Percentiles rank a stretch among this genome's conserved stretches.
These are phyloP conservation scores for Plasmopara muralis DNA, from an alignment of 352 stramenopile species.

Conservation along the genomic window DNA sequence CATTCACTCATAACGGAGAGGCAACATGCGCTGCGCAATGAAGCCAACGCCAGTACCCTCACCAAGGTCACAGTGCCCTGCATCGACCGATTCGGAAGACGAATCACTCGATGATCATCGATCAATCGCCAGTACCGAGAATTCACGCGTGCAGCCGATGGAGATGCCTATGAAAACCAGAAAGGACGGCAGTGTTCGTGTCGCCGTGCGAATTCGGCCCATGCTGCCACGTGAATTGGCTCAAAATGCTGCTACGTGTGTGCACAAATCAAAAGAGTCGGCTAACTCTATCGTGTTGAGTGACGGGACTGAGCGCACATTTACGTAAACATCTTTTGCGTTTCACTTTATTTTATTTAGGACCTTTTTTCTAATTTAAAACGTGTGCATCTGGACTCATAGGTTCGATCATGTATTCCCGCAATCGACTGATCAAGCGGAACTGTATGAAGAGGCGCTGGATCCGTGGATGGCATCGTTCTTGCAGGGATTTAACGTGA, in stretches of 20 bases:
- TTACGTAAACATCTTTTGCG: conserved; percentile 37
- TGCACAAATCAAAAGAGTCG: conserved; percentile 30
- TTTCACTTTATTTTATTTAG: conserved; percentile 3
- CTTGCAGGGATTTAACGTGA: conserved; percentile 86
- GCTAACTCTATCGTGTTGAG: conserved; percentile 31
- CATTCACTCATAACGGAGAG: conserved; percentile 10
- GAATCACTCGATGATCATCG: conserved; percentile 17
- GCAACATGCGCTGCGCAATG: conserved; percentile 8
- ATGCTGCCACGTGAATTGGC: conserved; percentile 72
- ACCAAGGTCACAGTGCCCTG: neutral
- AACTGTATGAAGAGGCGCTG: conserved; percentile 67
- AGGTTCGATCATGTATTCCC: conserved; percentile 84
- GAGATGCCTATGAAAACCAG: conserved; percentile 13
- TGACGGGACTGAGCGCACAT: conserved; percentile 35
- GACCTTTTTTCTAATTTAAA: neutral
- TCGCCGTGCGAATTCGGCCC: conserved; percentile 74
- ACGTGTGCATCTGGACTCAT: conserved; percentile 1
- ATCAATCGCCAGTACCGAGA: conserved; percentile 11
- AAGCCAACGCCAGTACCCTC: conserved; percentile 7
- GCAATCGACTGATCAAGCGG: conserved; percentile 40
- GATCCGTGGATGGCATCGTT: conserved; percentile 78
- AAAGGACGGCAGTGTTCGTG: conserved; percentile 65
- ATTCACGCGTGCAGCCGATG: conserved; percentile 13
- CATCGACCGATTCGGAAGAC: conserved; percentile 15
- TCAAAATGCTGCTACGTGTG: conserved; percentile 36